phyloP scores from a whole-genome alignment of 768 basidiomycete genomes.

The Boletus rubropictus region DNA sequence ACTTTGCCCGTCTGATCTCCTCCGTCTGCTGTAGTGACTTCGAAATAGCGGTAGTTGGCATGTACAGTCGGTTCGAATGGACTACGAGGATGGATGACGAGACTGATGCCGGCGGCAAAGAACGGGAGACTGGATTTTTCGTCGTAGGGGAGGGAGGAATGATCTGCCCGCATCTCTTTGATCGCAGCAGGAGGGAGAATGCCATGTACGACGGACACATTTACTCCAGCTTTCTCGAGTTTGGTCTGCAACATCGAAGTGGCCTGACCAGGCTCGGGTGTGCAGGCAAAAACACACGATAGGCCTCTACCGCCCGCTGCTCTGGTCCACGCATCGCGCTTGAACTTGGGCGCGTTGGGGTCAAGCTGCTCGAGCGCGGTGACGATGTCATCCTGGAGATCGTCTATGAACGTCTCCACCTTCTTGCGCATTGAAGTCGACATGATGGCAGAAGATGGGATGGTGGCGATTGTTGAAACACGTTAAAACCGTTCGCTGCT shows the following conservation, averaged over 20 bases:
- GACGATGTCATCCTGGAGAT: constrained; percentile 78
- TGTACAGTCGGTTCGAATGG: constrained; percentile 93
- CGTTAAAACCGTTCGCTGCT: no score
- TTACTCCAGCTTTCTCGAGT: constrained; percentile 95
- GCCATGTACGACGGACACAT: constrained; percentile 89
- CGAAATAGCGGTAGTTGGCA: constrained; percentile 96
- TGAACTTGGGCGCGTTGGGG: constrained; percentile 61
- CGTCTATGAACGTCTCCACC: constrained; percentile 69
- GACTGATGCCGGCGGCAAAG: constrained; percentile 87
- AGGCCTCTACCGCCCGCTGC: constrained; percentile 63
- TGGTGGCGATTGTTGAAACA: no score
- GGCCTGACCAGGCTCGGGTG: constrained; percentile 27
- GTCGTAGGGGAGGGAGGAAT: constrained; percentile 64
- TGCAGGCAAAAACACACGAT: constrained; percentile 74
- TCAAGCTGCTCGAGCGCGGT: constrained; percentile 73
- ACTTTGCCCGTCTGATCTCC: constrained; percentile 44
- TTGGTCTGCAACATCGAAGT: constrained; percentile 41
- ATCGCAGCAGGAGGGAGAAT: constrained; percentile 83
- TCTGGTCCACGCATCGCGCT: constrained; percentile 76
- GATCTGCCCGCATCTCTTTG: constrained; percentile 93
- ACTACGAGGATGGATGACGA: constrained; percentile 92
- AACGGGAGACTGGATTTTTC: constrained; percentile 70
- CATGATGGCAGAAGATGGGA: constrained; percentile 6
- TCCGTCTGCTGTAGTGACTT: constrained; percentile 51
- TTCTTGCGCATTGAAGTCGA: constrained; percentile 59